Conservation (phyloP, 192 early-diverging fungal species). For the Coemansia javaensis region DNA sequence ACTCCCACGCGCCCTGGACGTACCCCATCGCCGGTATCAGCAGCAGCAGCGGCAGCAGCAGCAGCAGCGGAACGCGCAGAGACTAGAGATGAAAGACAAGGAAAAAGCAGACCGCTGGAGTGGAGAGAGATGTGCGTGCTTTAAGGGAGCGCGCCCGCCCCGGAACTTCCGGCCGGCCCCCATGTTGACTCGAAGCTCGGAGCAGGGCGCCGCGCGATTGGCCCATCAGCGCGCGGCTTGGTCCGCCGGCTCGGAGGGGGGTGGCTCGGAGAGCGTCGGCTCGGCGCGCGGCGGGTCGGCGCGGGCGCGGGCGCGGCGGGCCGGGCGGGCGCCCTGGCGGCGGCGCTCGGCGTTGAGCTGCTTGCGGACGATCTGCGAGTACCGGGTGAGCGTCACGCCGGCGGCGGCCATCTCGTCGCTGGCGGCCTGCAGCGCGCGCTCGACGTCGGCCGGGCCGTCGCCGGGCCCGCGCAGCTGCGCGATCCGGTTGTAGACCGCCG, state of each 20-base stretch:
- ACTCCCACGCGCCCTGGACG: conserved; percentile 27
- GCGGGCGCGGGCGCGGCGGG: not conserved
- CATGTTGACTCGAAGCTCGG: no score
- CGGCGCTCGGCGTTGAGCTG: conserved; percentile 27
- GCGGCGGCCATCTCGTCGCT: conserved; percentile 19
- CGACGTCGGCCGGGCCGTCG: conserved; percentile 6
- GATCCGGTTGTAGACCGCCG: conserved; percentile 30
- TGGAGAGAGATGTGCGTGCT: not conserved
- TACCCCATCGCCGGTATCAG: conserved; percentile 22
- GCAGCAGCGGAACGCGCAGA: not conserved
- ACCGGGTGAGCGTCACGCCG: conserved; percentile 21
- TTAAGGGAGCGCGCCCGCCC: not conserved
- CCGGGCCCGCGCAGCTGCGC: conserved; percentile 27
- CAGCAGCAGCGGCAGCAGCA: not conserved
- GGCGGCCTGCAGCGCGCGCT: conserved; percentile 18
- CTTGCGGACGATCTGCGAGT: conserved; percentile 36
- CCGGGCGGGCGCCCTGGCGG: conserved; percentile 1
- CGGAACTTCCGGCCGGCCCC: not conserved
- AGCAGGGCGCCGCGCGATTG: no score
- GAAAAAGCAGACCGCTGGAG: no score
- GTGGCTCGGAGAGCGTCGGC: no score
- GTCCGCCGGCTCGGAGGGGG: no score
- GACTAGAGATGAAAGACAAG: conserved; percentile 4
- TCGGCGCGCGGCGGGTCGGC: not conserved
- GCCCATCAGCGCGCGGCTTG: no score